These are phyloP conservation scores for Corynespora cassiicola DNA, from an alignment of 2,329 filamentous ascomycete species.

Conservation along the genomic window DNA sequence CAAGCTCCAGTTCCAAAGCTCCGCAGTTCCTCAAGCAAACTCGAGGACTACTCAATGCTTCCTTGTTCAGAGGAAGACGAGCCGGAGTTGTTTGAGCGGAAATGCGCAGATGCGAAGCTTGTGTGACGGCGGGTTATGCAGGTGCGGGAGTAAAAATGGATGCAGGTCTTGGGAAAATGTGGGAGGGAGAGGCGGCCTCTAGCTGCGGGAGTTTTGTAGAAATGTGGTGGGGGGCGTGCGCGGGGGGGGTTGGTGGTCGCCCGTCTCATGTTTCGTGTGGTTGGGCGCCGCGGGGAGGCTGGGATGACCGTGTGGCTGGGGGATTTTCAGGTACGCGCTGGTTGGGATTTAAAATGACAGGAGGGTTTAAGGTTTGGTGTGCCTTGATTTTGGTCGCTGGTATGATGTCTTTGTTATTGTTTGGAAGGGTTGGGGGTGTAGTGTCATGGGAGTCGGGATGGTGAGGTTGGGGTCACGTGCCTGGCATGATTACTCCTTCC, in stretches of 20 bases:
- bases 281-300: slow-evolving; percentile 16
- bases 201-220: slow-evolving; percentile 34
- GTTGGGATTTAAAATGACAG: too few relatives aligned
- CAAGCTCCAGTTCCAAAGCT: slow-evolving; percentile 1
- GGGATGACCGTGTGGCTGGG: slow-evolving; percentile 2
- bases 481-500: too few relatives aligned
- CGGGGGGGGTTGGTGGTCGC: slow-evolving; percentile 28
- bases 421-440: too few relatives aligned
- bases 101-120: not conserved
- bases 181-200: slow-evolving; percentile 26
- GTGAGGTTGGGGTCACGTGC: too few relatives aligned
- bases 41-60: too few relatives aligned
- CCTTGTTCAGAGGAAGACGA: not conserved
- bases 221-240: slow-evolving; percentile 27
- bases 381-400: too few relatives aligned
- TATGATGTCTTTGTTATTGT: too few relatives aligned
- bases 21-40: too few relatives aligned
- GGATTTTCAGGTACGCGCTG: too few relatives aligned
- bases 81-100: not conserved
- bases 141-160: slow-evolving; percentile 9
- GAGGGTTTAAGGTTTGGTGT: too few relatives aligned
- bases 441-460: too few relatives aligned
- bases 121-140: slow-evolving; percentile 16
- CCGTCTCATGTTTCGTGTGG: slow-evolving; percentile 12
- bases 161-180: too few relatives aligned